phyloP scores from a whole-genome alignment of 2,329 filamentous ascomycete species.

The Bipolaris cookei region DNA sequence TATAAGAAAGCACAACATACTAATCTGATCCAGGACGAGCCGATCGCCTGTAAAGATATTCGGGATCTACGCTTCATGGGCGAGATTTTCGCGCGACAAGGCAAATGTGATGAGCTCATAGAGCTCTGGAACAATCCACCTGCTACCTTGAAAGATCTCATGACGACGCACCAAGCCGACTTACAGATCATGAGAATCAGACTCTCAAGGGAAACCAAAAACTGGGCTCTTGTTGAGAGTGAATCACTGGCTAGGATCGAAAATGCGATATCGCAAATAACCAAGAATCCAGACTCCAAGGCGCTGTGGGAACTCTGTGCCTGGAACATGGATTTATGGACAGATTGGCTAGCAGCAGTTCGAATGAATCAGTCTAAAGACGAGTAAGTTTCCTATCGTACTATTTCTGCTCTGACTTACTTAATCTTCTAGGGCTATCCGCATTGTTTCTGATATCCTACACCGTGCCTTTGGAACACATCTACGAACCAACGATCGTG shows the following conservation, averaged over 20 bases:
- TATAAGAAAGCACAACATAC: neutral
- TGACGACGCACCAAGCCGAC: slow-evolving; percentile 33
- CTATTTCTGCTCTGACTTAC: slow-evolving; percentile 1
- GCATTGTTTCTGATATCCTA: slow-evolving; percentile 14
- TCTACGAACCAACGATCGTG: slow-evolving; percentile 20
- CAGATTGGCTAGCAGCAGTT: slow-evolving; percentile 22
- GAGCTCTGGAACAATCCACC: slow-evolving; percentile 33
- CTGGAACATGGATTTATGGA: slow-evolving; percentile 30
- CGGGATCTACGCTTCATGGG: slow-evolving; percentile 46
- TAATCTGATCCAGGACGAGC: slow-evolving; percentile 33
- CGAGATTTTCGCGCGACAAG: slow-evolving; percentile 37
- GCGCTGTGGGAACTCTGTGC: slow-evolving; percentile 24
- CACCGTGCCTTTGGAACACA: slow-evolving; percentile 21
- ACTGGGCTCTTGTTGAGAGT: slow-evolving; percentile 28
- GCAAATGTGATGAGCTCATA: slow-evolving; percentile 32
- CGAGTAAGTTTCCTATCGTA: slow-evolving; percentile 16
- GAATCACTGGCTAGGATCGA: slow-evolving; percentile 26
- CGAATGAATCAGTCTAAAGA: slow-evolving; percentile 5
- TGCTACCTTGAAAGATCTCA: slow-evolving; percentile 21
- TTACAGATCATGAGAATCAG: slow-evolving; percentile 27
- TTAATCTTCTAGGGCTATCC: slow-evolving; percentile 5
- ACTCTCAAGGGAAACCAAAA: slow-evolving; percentile 13
- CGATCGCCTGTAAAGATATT: slow-evolving; percentile 37
- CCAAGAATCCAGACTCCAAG: slow-evolving; percentile 3
- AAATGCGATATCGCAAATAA: slow-evolving; percentile 10